Evolutionary conservation across 31 red algal genomes (phyloP).

Genomic region (Asparagopsis taxiformis): DNA sequence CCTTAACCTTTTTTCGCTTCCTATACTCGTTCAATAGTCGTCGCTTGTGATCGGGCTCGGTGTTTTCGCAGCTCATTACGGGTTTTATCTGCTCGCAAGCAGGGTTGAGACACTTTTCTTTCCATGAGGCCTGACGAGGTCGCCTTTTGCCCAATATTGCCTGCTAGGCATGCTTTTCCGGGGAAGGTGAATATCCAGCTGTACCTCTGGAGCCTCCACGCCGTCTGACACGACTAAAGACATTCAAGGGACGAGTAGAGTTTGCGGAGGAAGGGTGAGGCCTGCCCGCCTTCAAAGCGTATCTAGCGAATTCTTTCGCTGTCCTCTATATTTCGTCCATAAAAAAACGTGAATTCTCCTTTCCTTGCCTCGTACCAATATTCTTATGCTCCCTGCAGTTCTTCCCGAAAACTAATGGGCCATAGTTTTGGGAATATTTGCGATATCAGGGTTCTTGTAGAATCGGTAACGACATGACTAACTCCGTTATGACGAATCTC

Average conservation of each 20-base stretch:
- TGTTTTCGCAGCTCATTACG: not conserved
- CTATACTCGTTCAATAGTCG: not conserved
- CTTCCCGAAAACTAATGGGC: not conserved
- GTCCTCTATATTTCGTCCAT: not conserved
- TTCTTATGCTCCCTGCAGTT: not conserved
- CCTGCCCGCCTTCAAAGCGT: not conserved
- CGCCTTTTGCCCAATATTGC: no score
- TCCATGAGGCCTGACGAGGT: no score
- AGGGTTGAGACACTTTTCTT: not conserved
- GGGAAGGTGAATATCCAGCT: not conserved
- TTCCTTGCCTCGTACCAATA: not conserved
- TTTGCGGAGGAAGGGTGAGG: not conserved
- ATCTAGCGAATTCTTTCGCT: not conserved
- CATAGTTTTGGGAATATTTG: not conserved
- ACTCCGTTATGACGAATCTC: not conserved
- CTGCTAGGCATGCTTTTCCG: not conserved
- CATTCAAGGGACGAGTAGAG: no score
- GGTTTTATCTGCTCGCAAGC: not conserved
- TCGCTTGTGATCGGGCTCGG: not conserved
- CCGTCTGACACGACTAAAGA: not conserved
- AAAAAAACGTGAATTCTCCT: not conserved
- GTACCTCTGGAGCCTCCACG: not conserved
- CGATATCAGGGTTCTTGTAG: not conserved
- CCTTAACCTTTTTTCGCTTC: not conserved
- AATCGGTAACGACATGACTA: not conserved